Conservation (phyloP, 1,284 basidiomycete species). For the Irpex sp. region DNA sequence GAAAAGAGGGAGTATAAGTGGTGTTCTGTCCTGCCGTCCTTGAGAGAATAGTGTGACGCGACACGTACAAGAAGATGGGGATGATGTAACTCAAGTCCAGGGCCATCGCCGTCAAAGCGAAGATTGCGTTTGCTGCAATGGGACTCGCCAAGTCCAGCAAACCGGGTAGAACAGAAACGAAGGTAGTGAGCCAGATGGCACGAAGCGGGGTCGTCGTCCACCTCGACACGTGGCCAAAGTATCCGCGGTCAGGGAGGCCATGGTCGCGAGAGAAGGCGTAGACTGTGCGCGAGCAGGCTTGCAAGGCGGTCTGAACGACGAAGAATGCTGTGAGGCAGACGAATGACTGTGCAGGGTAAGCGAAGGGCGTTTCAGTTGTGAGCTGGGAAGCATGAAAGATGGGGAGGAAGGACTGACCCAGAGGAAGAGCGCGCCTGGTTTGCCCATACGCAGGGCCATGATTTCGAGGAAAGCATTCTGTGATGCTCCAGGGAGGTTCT, state of each 20-base stretch:
- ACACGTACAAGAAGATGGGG: constrained; percentile 55
- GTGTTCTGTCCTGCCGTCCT: background rate
- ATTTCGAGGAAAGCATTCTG: constrained; percentile 42
- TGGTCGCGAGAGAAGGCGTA: constrained; percentile 90
- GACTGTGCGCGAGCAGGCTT: constrained; percentile 84
- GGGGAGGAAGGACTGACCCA: constrained; percentile 49
- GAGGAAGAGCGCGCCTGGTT: constrained; percentile 64
- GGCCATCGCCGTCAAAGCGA: constrained; percentile 75
- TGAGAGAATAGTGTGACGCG: background rate
- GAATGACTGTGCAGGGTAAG: constrained; percentile 39
- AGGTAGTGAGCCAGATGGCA: constrained; percentile 77
- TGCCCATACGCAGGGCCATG: constrained; percentile 72
- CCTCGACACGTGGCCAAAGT: constrained; percentile 70
- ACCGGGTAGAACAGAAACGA: constrained; percentile 68
- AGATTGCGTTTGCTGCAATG: constrained; percentile 81
- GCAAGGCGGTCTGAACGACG: constrained; percentile 77
- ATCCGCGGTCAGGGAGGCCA: constrained; percentile 78
- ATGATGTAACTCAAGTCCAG: constrained; percentile 72
- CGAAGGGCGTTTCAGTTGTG: background rate
- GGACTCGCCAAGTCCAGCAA: constrained; percentile 77
- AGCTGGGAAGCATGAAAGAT: background rate
- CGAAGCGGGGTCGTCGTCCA: constrained; percentile 76
- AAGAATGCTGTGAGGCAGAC: constrained; percentile 83
- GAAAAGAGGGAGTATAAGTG: background rate
- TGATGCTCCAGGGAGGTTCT: constrained; percentile 55